Conservation (phyloP, 495 filamentous ascomycete species). For the Penicillium angulare region DNA sequence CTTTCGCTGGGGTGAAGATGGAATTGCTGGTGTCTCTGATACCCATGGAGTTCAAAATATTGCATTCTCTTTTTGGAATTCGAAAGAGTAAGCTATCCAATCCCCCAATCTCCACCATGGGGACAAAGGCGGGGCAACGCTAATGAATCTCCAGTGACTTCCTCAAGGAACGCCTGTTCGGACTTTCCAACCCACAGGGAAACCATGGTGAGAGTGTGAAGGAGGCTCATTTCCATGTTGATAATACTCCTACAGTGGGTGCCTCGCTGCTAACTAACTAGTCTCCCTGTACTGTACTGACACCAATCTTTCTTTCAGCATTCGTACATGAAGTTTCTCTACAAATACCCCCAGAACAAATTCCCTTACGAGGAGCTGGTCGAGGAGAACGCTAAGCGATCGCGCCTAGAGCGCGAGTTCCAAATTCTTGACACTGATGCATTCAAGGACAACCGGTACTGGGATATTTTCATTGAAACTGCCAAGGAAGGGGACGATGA, state of each 20-base stretch:
- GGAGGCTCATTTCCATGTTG: constrained; percentile 92
- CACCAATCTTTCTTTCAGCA: constrained; percentile 51
- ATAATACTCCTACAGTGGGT: constrained; percentile 73
- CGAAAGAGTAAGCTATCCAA: constrained; percentile 71
- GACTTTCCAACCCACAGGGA: constrained; percentile 90
- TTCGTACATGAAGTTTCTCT: constrained; percentile 98
- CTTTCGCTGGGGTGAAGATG: constrained; percentile 95
- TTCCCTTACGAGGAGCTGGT: constrained; percentile 90
- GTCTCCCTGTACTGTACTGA: not conserved
- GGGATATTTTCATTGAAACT: constrained; percentile 96
- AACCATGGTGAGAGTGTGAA: constrained; percentile 97
- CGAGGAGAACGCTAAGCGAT: constrained; percentile 75
- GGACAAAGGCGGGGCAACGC: not conserved
- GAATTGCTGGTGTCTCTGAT: constrained; percentile 93
- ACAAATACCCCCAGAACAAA: constrained; percentile 90
- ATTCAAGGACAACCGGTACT: constrained; percentile 90
- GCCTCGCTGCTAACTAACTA: not conserved
- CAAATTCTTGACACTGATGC: constrained; percentile 88
- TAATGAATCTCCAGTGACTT: constrained; percentile 59
- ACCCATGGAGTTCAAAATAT: constrained; percentile 88
- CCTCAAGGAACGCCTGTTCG: constrained; percentile 91
- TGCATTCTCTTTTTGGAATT: constrained; percentile 96
- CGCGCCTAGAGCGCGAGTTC: constrained; percentile 77
- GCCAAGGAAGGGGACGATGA: constrained; percentile 88
- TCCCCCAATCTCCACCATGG: not conserved